Evolutionary conservation across 371 early-diverging fungal genomes (phyloP).

Genomic region (Quaeritorhiza haematococci): DNA sequence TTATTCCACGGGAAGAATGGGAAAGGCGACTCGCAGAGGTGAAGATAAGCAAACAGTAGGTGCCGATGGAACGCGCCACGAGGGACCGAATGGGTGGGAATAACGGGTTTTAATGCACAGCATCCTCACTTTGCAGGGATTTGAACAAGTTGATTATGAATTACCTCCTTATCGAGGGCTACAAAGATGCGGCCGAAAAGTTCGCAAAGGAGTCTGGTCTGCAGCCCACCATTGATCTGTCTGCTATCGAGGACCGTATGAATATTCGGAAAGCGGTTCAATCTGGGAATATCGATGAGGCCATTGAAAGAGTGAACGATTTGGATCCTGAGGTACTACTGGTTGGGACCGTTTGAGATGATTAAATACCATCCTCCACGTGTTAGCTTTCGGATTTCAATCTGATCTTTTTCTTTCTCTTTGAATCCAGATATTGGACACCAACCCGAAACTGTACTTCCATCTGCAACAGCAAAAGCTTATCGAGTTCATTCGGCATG

Average conservation of each 20-base stretch:
- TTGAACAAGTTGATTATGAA: slow-evolving; percentile 95
- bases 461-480: slow-evolving; percentile 93
- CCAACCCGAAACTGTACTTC: slow-evolving; percentile 89
- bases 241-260: slow-evolving; percentile 91
- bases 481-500: slow-evolving; percentile 86
- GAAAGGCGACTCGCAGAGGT: slow-evolving; percentile 37
- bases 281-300: slow-evolving; percentile 82
- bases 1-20: slow-evolving; percentile 35
- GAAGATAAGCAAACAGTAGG: slow-evolving; percentile 37
- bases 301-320: slow-evolving; percentile 92
- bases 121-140: slow-evolving; percentile 20
- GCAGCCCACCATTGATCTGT: slow-evolving; percentile 70
- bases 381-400: background rate
- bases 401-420: slow-evolving; percentile 7
- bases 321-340: slow-evolving; percentile 86
- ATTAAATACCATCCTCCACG: background rate
- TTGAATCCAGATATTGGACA: slow-evolving; percentile 88
- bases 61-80: background rate
- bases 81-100: background rate
- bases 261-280: slow-evolving; percentile 87
- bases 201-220: slow-evolving; percentile 83
- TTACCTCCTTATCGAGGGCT: slow-evolving; percentile 95
- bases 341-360: background rate
- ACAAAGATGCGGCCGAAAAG: slow-evolving; percentile 95
- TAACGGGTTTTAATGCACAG: background rate